phyloP scores from a whole-genome alignment of 164 flowering plant species.

The Piper betle region DNA sequence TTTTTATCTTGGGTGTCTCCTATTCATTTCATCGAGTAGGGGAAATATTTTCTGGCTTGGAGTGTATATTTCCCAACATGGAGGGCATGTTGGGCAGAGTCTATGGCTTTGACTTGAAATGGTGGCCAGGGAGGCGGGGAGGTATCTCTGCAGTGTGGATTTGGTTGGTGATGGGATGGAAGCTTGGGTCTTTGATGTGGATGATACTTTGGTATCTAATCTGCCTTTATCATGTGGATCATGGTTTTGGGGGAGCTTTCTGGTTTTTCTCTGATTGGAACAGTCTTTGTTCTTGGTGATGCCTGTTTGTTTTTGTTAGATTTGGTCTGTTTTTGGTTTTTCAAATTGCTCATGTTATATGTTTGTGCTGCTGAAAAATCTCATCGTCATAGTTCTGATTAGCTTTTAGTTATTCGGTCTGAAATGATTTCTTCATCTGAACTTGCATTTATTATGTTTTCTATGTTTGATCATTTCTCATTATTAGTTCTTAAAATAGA shows the following conservation, averaged over 20 bases:
- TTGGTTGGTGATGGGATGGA: slow-evolving; percentile 59
- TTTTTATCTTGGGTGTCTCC: too few species aligned
- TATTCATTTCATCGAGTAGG: too few species aligned
- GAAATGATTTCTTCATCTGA: too few species aligned
- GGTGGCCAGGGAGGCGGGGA: slow-evolving; percentile 54
- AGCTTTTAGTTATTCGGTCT: too few species aligned
- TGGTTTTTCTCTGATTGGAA: not conserved
- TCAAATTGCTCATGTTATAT: too few species aligned
- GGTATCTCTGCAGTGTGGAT: slow-evolving; percentile 32
- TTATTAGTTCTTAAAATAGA: too few species aligned
- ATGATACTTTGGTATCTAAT: slow-evolving; percentile 82
- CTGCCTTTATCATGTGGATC: slow-evolving; percentile 70
- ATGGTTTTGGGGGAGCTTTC: slow-evolving; percentile 53
- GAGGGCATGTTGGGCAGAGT: slow-evolving; percentile 46
- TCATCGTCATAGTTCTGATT: too few species aligned
- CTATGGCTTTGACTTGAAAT: slow-evolving; percentile 44
- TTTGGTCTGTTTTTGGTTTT: not conserved
- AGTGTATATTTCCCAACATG: too few species aligned
- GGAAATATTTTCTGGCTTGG: too few species aligned
- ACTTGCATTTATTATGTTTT: too few species aligned
- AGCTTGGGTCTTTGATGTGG: slow-evolving; percentile 84
- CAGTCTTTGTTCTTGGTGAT: not conserved
- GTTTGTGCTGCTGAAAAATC: not conserved
- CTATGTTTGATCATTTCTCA: too few species aligned
- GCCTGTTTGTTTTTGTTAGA: not conserved